Percentiles rank a stretch among this genome's conserved stretches.
Evolutionary conservation across 441 rosid species (phyloP).

Genomic region (Erodium texanum): DNA sequence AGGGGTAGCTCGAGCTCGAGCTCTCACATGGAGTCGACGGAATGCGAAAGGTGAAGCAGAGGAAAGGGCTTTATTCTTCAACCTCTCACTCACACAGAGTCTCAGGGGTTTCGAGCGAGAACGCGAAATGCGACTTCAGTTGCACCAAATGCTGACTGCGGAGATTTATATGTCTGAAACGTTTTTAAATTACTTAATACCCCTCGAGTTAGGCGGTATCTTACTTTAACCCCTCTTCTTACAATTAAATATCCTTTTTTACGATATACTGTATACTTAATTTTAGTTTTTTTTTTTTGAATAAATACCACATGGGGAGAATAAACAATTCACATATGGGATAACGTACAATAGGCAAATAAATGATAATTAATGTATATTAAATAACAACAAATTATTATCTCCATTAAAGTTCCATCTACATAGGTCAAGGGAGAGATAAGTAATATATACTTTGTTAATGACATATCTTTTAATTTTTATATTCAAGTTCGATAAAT

Average conservation of each 20-base stretch:
- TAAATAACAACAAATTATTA: no score
- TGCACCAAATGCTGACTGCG: constrained; percentile 7
- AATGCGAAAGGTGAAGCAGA: constrained; percentile 6
- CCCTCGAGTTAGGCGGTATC: neutral
- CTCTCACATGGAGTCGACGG: constrained; percentile 3
- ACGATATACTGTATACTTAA: no score
- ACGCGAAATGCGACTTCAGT: constrained; percentile 9
- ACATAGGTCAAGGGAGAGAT: no score
- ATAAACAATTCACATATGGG: no score
- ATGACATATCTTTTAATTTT: no score
- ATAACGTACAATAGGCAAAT: no score
- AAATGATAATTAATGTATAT: no score
- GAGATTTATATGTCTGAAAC: neutral
- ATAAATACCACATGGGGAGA: no score
- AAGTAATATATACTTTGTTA: no score
- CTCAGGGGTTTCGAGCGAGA: constrained; percentile 11
- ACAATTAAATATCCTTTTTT: neutral
- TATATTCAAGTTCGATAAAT: no score
- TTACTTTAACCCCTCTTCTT: neutral
- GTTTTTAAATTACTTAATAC: neutral
- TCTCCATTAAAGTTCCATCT: no score
- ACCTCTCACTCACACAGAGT: constrained; percentile 7
- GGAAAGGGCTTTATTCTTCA: neutral
- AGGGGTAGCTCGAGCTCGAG: constrained; percentile 1
- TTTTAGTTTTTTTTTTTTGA: no score